Evolutionary conservation across 176 grass and related monocot species (phyloP), one percentile per base, ranked within the genome.

Genomic region (Poa annua): DNA sequence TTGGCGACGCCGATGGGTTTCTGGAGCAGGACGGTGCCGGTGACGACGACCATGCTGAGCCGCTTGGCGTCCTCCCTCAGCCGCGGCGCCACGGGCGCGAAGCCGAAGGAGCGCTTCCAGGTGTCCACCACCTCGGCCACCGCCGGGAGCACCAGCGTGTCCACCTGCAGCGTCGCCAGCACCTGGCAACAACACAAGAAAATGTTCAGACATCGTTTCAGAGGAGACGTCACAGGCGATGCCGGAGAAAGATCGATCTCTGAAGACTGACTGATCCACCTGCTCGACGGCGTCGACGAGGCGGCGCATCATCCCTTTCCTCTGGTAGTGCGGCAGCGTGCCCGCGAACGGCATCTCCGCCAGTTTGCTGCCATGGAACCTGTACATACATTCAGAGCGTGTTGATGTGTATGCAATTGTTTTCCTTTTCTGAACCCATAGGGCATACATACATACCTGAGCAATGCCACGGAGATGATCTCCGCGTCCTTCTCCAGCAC

Each of bases 31-130:
- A 72, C 80, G 11, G 91, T 97, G 54, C 82, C 87, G 41, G 91
- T 86, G 88, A 94, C 84, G 63, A 84, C 85, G 56, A 92, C 84
- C 67, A 92, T 26, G 89, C 80, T 97, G 48, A 81, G 60, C 57
- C 74, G 80, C 66, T 74, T 90, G 39, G 71, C 64, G 34, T 94
- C 94, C 57, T 90, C 89, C 83, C 68, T 86, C 0, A 85, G 5
- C 22, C 67, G 54, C 7, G 81, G 44, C 53, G 91, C 81, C 44
- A 88, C 22, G 4, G 78, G 57, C 25, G 2, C 71, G 84, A 93
- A 93, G n/a, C 82, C 88, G 87, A 97, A 97, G 60, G 91, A 93
- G 14, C 20, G 57, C 63, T 63, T 94, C 94, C 94, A 97, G 4
- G 85, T 90, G 41, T 88, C 84, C 52, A 92, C 75, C 29, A 92